Base-by-base conservation (phyloP, 495 filamentous ascomycete genomes). In the Tuber brumale region DNA sequence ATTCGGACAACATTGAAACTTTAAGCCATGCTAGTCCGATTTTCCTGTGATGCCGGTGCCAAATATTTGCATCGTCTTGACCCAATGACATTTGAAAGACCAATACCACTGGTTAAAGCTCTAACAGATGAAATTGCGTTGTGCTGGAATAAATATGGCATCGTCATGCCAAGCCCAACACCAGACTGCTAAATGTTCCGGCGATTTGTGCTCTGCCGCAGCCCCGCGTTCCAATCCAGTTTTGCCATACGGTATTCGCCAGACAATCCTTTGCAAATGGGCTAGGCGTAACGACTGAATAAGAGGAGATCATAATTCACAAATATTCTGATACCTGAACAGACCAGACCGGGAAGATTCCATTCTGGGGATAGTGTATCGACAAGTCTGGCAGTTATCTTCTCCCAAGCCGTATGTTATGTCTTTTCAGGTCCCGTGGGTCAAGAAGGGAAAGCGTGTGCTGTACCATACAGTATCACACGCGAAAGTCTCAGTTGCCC, bases 101-200 rank as follows among this genome's bases (percentile, higher is more conserved):
- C n/a, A 27, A 57, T 57, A 12, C 51, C 57, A 31, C 57, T 31
- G 10, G 57, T 10, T 66, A 66, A 27, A 66, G 27, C 12, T 18
- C 57, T n/a, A 31, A 31, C 51, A 18, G 57, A 31, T 18, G 27
- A 18, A 31, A 31, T 31, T 31, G 27, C 12, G 27, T 66, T 31
- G 57, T 18, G 57, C 57, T 18, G 51, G 51, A 27, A 31, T 66
- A 66, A 27, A 66, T 66, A 18, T 31, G 27, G 57, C 31, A 31
- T 66, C 57, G 57, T 66, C 57, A 16, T 66, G 1, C 57, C 57
- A n/a, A 31, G 57, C 70, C 72, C 76, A 78, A 75, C 76, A 61
- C 72, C 72, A 77, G 75, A 42, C 70, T 44, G 75, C 74, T 76
- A 61, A 80, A 79, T 46, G 69, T 80, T 80, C 76, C 79, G 71